These are phyloP conservation scores for Gracilaria domingensis DNA, from an alignment of 23 red algal genomes.

Conservation along the genomic window DNA sequence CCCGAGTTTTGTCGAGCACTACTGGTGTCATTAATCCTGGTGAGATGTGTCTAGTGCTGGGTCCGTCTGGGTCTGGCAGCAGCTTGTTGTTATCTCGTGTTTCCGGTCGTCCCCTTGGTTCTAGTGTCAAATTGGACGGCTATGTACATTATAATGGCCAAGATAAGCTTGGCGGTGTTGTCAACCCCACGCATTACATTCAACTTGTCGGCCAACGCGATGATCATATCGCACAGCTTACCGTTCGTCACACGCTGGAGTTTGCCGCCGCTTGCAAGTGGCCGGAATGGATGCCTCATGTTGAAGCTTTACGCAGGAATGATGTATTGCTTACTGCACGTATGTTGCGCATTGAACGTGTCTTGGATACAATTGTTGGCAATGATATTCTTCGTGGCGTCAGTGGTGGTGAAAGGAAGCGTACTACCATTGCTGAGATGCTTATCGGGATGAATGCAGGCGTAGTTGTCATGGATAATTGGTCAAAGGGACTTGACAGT, in stretches of 20 bases:
- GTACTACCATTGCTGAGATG: constrained; percentile 96
- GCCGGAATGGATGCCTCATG: constrained; percentile 87
- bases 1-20: background rate
- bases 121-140: constrained; percentile 41
- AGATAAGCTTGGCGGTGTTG: background rate
- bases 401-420: constrained; percentile 96
- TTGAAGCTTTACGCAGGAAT: constrained; percentile 67
- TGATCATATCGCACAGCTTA: constrained; percentile 80
- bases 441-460: constrained; percentile 58
- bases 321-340: constrained; percentile 69
- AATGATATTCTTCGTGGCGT: constrained; percentile 84
- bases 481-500: constrained; percentile 86
- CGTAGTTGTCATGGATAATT: constrained; percentile 82
- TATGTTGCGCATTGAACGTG: constrained; percentile 79
- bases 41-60: constrained; percentile 87
- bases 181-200: constrained; percentile 69
- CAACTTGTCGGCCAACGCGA: constrained; percentile 83
- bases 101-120: constrained; percentile 38
- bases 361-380: constrained; percentile 80
- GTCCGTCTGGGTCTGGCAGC: constrained; percentile 84
- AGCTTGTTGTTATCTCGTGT: constrained; percentile 79
- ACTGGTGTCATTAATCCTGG: constrained; percentile 46
- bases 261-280: constrained; percentile 87
- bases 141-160: constrained; percentile 84
- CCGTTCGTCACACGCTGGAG: constrained; percentile 81